phyloP scores from a whole-genome alignment of 1,284 basidiomycete species.

The Pseudozyma pruni region DNA sequence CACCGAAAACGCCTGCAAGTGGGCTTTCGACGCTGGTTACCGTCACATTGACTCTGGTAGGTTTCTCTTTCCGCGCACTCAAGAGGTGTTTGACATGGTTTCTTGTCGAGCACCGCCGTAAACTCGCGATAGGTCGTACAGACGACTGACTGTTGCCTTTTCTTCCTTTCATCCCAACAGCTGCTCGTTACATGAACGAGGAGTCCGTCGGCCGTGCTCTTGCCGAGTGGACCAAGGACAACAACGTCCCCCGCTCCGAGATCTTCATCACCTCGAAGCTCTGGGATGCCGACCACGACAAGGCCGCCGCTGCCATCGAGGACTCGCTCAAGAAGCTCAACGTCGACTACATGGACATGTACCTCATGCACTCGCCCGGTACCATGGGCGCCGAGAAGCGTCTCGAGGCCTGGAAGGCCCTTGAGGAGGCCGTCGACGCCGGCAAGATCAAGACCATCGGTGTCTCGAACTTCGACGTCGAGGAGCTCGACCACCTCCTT shows the following conservation, averaged over 20 bases:
- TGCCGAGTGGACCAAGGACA: conserved; percentile 57
- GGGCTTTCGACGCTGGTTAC: conserved; percentile 66
- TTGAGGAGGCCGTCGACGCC: conserved; percentile 66
- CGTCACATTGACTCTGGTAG: conserved; percentile 66
- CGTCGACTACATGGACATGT: conserved; percentile 65
- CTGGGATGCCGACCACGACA: conserved; percentile 66
- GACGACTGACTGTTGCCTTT: background rate
- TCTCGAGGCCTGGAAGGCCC: conserved; percentile 64
- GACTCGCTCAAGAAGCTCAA: conserved; percentile 67
- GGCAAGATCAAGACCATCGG: conserved; percentile 67
- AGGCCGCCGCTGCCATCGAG: conserved; percentile 62
- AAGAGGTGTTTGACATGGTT: no score
- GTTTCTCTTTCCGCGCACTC: conserved; percentile 4
- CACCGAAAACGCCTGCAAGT: conserved; percentile 66
- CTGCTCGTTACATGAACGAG: conserved; percentile 66
- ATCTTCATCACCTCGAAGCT: conserved; percentile 69
- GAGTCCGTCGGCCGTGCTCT: conserved; percentile 67
- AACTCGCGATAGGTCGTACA: background rate
- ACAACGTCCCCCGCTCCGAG: conserved; percentile 64
- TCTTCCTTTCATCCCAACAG: conserved; percentile 4
- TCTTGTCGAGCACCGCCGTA: no score
- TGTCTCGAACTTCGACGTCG: conserved; percentile 67
- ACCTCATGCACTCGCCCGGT: conserved; percentile 66
- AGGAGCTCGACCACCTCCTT: conserved; percentile 65
- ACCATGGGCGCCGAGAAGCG: conserved; percentile 62